Base-by-base conservation (phyloP, 2,329 filamentous ascomycete species). In the Phyllosticta ampelicida region DNA sequence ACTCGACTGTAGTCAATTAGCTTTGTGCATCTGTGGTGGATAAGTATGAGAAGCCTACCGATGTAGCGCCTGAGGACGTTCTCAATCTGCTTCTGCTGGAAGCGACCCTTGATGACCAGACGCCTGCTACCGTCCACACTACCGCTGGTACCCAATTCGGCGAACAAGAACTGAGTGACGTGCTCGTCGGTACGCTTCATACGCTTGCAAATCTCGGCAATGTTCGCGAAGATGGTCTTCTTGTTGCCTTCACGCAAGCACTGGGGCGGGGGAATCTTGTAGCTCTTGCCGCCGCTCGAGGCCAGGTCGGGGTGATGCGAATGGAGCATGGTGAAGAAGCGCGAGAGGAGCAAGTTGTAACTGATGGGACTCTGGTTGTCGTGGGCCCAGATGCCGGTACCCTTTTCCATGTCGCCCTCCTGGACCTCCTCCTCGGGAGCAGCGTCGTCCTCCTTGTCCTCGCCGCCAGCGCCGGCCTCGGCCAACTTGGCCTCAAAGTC, bases 171-270 rank as follows among this genome's bases (percentile, higher is more conserved):
- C 68, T 92, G 87, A 56, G 90, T 97, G 65, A 99, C 88, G 78
- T 96, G 94, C 77, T 99, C 94, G 71, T 97, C 92, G 63, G 89
- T 91, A 74, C 94, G 85, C 86, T 99, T 99, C 91, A 99, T 97
- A 68, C 92, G 86, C 83, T 96, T 96, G 83, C 90, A 95, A 70
- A 99, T 97, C 73, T 99, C 94, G 73, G 90, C 85, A 71, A 99
- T 94, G 80, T 99, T 99, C 80, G 92, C 94, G 70, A 99, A 99
- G 70, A 99, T 96, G 62, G 94, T 99, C 86, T 95, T 95, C 84
- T 96, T 95, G 85, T 99, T 99, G 74, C 94, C 94, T 90, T 99
- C 94, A 78, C 94, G 91, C 71, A 97, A 85, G 78, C 94, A 97
- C 80, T 99, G 94, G 54, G 94, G 94, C 56, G 94, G 94, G 55